These are phyloP conservation scores for Domatiomyces globalis DNA, from an alignment of 2,329 filamentous ascomycete genomes.

Conservation along the genomic window DNA sequence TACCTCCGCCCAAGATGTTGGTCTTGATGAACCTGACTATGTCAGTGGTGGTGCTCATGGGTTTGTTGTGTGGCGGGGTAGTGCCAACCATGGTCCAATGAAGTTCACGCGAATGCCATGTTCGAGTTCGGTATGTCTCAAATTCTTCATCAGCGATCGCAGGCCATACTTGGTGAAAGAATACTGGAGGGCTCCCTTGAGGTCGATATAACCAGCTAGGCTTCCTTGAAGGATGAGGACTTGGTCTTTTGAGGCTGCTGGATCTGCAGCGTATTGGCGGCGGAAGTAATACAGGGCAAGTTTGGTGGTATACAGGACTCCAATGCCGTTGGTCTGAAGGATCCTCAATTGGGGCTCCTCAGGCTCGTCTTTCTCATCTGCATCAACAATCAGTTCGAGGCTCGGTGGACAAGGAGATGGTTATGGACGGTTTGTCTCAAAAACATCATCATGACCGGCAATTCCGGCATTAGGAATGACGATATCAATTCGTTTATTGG, in stretches of 20 bases:
- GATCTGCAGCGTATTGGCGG: conserved; percentile 17
- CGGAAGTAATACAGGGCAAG: conserved; percentile 24
- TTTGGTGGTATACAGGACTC: conserved; percentile 15
- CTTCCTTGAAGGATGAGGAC: conserved; percentile 24
- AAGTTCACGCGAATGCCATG: conserved; percentile 28
- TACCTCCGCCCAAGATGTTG: conserved; percentile 21
- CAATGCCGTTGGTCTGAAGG: conserved; percentile 18
- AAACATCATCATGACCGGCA: conserved; percentile 26
- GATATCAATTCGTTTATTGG: conserved; percentile 43
- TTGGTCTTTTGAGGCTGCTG: conserved; percentile 16
- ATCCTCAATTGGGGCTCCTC: conserved; percentile 24
- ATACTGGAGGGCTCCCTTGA: conserved; percentile 24
- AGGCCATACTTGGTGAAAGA: conserved; percentile 25
- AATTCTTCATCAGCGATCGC: conserved; percentile 26
- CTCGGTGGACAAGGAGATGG: conserved; percentile 8
- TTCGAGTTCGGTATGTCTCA: conserved; percentile 22
- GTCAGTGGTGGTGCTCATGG: conserved; percentile 5
- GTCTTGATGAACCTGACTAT: conserved; percentile 23
- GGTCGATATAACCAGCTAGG: conserved; percentile 24
- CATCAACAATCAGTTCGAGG: conserved; percentile 32
- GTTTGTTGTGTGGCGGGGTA: conserved; percentile 3
- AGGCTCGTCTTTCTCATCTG: conserved; percentile 14
- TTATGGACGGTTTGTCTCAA: conserved; percentile 13
- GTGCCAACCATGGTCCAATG: conserved; percentile 27
- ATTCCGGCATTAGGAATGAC: conserved; percentile 57